Evolutionary conservation across 108 stramenopile species (phyloP), one percentile per base, ranked within the genome.

Genomic region (Skeletonema tropicum): DNA sequence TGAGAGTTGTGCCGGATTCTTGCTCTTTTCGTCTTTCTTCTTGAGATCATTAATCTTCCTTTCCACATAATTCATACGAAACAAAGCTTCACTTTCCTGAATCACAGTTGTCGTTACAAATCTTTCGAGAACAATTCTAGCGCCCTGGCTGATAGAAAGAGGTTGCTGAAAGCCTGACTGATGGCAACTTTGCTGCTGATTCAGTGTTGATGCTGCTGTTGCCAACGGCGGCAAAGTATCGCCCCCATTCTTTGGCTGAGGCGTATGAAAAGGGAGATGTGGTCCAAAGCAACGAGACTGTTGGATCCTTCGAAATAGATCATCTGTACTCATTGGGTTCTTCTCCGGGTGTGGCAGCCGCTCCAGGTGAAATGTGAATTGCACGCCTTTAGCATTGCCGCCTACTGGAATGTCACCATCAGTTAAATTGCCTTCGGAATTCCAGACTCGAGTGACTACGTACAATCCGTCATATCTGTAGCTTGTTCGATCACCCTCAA

Each of bases 401-500:
- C 74, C 57, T 30, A 21, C 19, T 25, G 77, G 57, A 32, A 73
- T 62, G 5, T 57, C 14, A 10, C 8, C 19, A 12, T 70, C 57
- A 13, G 21, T 70, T 23, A 14, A 12, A 33, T 36, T 33, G 36
- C 78, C 78, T 8, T 26, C 33, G 12, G 23, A 6, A 61, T 70
- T 66, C 39, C 48, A 75, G 17, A 75, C 61, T 30, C 46, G 57
- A 3, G 59, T 71, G n/a, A 75, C 78, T 21, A 60, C 8, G 60
- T 79, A 82, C 19, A 82, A 38, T 5, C 81, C 81, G 60, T 82
- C 81, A 62, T 82, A 82, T 61, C 81, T 38, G 58, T 82, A 82
- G 12, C 70, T 58, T 15, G 71, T 77, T 73, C 57, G 33, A 14
- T 67, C 63, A 12, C 55, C 52, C 45, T 78, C 55, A 2, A 77